Conservation (phyloP, 805 yeast species). For the Cyberlindnera samutprakarnensis region DNA sequence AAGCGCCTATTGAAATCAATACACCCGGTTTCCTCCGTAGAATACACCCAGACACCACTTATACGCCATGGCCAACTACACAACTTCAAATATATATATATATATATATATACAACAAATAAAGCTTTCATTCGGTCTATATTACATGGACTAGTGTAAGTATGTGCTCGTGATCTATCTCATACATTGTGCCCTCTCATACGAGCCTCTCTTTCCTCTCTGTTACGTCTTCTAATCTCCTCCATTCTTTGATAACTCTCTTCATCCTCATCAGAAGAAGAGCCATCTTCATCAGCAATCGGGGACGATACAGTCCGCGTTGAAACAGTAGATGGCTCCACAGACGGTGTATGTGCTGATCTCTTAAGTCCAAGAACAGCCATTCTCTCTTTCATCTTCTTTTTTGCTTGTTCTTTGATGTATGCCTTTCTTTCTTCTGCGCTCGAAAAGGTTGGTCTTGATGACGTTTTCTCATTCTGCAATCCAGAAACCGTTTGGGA, state of each 20-base stretch:
- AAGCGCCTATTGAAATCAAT: no score
- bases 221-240: slow-evolving; percentile 34
- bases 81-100: no score
- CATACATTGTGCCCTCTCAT: slow-evolving; percentile 18
- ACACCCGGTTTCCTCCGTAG: no score
- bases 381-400: slow-evolving; percentile 75
- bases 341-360: background rate
- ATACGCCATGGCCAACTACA: no score
- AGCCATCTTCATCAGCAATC: slow-evolving; percentile 5
- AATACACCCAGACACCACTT: no score
- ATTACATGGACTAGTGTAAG: no score
- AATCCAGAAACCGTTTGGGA: no score
- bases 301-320: slow-evolving; percentile 1
- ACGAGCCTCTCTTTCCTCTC: slow-evolving; percentile 51
- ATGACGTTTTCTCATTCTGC: no score
- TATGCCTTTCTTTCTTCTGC: slow-evolving; percentile 67
- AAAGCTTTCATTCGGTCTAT: no score
- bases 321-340: background rate
- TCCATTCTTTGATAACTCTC: slow-evolving; percentile 40
- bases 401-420: slow-evolving; percentile 73
- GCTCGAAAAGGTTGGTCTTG: no score
- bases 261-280: slow-evolving; percentile 32
- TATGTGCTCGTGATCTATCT: no score
- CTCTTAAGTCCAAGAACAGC: slow-evolving; percentile 45
- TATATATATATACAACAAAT: no score